Base-by-base conservation (phyloP, 1,139 yeast species). In the Pichia sp. region DNA sequence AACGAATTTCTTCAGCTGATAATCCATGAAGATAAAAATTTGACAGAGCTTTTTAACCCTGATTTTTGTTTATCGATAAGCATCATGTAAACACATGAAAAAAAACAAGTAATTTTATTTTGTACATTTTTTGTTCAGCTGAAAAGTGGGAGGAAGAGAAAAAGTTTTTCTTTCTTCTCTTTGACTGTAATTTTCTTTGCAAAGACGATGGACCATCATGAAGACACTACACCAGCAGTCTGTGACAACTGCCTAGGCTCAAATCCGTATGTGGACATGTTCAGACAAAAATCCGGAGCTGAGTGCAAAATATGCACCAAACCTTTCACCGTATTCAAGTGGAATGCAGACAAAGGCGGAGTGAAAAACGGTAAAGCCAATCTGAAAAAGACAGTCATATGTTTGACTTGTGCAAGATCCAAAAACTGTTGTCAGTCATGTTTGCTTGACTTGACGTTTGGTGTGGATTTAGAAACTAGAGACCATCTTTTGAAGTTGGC, bases 371-470 rank as follows among this genome's bases (percentile, higher is more conserved):
- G 42, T n/a, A 31, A 29, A 11, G 66, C 69, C 47, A 52, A 42
- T 26, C 58, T 71, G 43, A 70, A 70, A 48, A 75, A 72, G 54
- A 79, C 85, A 5, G 64, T 74, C 4, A 75, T 87, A 27, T 88
- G 98, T 62, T 61, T 67, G 36, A 79, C 90, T 0, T 92, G 98
- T 64, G 81, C 97, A 1, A 68, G 79, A 38, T 76, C 82, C 41
- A 74, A 82, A 52, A 83, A 85, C 64, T 84, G 95, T 53, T 92
- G 98, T 58, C 97, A 92, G 60, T 66, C 80, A 27, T 92, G 98
- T 60, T 75, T 87, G 77, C 64, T 85, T 38, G 97, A 92, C 64
- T 68, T 87, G 42, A 76, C 81, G 29, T 85, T 81, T 66, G 85
- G 88, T 5, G 75, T 92, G 29, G 90, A 96, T 0, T 62, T 87